These are phyloP conservation scores for Tylopilus rubrobrunneus DNA, from an alignment of 768 basidiomycete species.

Conservation along the genomic window DNA sequence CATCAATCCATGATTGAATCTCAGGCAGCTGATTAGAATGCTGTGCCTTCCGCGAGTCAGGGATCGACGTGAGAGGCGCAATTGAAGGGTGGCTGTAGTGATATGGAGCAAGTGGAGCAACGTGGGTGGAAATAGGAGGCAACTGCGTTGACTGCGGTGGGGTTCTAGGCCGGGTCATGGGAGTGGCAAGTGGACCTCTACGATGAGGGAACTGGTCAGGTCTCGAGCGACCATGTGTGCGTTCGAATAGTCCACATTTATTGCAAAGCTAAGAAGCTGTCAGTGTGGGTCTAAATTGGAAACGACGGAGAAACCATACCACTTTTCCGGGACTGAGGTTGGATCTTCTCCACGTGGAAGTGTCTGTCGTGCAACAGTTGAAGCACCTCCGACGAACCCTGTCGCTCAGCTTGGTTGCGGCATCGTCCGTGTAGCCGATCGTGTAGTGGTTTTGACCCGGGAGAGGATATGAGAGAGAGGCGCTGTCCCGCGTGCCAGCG, in stretches of 20 bases:
- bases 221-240: slow-evolving; percentile 73
- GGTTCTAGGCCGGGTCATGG: slow-evolving; percentile 44
- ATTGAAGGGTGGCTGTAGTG: slow-evolving; percentile 52
- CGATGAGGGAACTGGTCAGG: slow-evolving; percentile 83
- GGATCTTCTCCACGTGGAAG: slow-evolving; percentile 74
- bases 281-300: slow-evolving; percentile 4
- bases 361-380: slow-evolving; percentile 84
- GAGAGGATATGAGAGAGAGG: slow-evolving; percentile 33
- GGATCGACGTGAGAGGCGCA: slow-evolving; percentile 40
- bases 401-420: slow-evolving; percentile 75
- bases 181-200: slow-evolving; percentile 60
- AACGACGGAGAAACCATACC: slow-evolving; percentile 28
- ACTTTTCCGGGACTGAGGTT: slow-evolving; percentile 82
- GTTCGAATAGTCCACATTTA: slow-evolving; percentile 79
- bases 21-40: slow-evolving; percentile 41
- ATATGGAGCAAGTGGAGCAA: slow-evolving; percentile 40
- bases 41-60: slow-evolving; percentile 32
- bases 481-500: slow-evolving; percentile 21
- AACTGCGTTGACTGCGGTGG: slow-evolving; percentile 45
- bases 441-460: slow-evolving; percentile 37
- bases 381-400: slow-evolving; percentile 74
- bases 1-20: slow-evolving; percentile 46
- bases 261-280: slow-evolving; percentile 36
- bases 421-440: slow-evolving; percentile 67
- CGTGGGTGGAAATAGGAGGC: slow-evolving; percentile 43